A percentile compares a stretch with the other conserved stretches of the same genome.
These are phyloP conservation scores for Sutorius australiensis DNA, from an alignment of 768 basidiomycete genomes.

Conservation along the genomic window DNA sequence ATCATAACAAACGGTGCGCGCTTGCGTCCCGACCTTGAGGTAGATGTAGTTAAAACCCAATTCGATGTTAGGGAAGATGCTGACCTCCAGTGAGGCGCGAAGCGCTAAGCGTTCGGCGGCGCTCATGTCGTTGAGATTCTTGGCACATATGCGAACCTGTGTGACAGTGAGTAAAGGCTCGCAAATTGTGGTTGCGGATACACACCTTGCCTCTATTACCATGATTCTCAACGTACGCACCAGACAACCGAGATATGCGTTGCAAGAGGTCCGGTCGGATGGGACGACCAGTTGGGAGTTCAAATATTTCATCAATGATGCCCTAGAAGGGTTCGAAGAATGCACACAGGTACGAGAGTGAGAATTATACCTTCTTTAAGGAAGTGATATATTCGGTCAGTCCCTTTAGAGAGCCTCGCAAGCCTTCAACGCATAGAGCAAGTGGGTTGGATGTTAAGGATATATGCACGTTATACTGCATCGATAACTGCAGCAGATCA, in stretches of 20 bases:
- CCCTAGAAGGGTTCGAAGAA: constrained; percentile 11
- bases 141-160: constrained; percentile 58
- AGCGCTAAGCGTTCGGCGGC: constrained; percentile 51
- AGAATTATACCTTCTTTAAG: constrained; percentile 44
- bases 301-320: constrained; percentile 32
- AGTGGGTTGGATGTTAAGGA: constrained; percentile 56
- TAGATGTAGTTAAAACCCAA: constrained; percentile 6
- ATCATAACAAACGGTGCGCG: constrained; percentile 28
- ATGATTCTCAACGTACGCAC: constrained; percentile 57
- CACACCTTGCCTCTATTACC: constrained; percentile 45
- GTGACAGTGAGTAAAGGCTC: not conserved
- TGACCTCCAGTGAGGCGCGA: constrained; percentile 52
- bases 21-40: constrained; percentile 14
- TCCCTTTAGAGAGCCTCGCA: constrained; percentile 47
- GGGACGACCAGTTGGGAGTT: constrained; percentile 43
- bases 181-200: not conserved
- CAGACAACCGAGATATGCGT: constrained; percentile 63
- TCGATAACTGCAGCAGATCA: constrained; percentile 57
- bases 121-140: constrained; percentile 35
- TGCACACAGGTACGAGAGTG: not conserved
- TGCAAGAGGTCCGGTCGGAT: constrained; percentile 49
- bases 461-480: constrained; percentile 57
- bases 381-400: constrained; percentile 43
- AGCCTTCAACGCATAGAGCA: constrained; percentile 55
- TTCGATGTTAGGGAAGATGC: constrained; percentile 10